Percentiles rank a stretch among this genome's conserved stretches.
These are phyloP conservation scores for Bryoglossum gracile DNA, from an alignment of 495 filamentous ascomycete genomes.

Conservation along the genomic window DNA sequence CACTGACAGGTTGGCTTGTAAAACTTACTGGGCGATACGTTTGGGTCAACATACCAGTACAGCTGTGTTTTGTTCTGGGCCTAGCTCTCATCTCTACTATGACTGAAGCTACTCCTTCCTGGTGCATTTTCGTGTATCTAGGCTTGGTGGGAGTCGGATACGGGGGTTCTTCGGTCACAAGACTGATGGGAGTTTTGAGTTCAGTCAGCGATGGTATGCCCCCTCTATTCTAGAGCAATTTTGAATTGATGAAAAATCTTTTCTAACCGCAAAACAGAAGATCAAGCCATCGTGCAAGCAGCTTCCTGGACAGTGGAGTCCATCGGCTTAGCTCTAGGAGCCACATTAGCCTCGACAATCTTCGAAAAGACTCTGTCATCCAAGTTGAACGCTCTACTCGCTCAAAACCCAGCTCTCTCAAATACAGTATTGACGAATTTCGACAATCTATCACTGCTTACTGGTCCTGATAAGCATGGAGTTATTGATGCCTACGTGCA, in stretches of 20 bases:
- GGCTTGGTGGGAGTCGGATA: background rate
- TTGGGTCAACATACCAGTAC: conserved; percentile 37
- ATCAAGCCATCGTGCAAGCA: background rate
- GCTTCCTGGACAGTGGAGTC: background rate
- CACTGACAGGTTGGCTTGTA: conserved; percentile 66
- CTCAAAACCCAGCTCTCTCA: background rate
- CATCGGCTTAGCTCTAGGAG: background rate
- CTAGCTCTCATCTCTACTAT: background rate
- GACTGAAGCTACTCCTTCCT: background rate
- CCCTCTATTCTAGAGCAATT: background rate
- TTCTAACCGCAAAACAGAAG: background rate
- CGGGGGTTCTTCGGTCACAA: background rate
- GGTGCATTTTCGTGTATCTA: background rate
- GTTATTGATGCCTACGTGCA: background rate
- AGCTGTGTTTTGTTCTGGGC: background rate
- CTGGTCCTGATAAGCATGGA: background rate
- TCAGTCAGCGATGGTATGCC: background rate
- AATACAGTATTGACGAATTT: background rate
- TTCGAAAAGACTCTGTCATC: background rate
- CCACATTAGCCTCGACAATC: background rate
- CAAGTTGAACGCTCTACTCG: background rate
- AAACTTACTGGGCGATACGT: conserved; percentile 64
- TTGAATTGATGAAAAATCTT: no score
- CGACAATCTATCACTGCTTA: background rate
- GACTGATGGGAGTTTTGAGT: background rate